These are phyloP conservation scores for Zygosaccharomyces bisporus DNA, from an alignment of 805 yeast species.

Conservation along the genomic window DNA sequence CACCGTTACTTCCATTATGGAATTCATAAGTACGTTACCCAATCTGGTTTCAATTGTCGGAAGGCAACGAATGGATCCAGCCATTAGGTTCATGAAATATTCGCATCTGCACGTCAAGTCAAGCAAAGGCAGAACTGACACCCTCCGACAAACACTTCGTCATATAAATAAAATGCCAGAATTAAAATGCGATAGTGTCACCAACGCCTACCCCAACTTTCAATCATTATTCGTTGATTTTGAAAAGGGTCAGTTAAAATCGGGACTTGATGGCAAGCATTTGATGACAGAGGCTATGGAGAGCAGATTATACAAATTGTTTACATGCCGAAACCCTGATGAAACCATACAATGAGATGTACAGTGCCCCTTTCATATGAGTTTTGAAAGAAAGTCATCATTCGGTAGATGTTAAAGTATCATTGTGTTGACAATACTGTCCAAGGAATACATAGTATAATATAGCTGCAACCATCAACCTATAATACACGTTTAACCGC, in stretches of 20 bases:
- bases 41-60: constrained; percentile 57
- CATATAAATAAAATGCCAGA: constrained; percentile 59
- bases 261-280: constrained; percentile 43
- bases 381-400: constrained; percentile 36
- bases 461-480: not conserved
- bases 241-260: constrained; percentile 36
- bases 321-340: constrained; percentile 49
- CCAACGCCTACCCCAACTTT: constrained; percentile 41
- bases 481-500: constrained; percentile 45
- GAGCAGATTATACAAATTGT: constrained; percentile 43
- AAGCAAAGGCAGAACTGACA: constrained; percentile 46
- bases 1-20: constrained; percentile 38
- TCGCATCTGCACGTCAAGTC: constrained; percentile 57
- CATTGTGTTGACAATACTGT: constrained; percentile 6
- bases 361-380: constrained; percentile 7
- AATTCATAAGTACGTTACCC: constrained; percentile 50
- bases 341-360: constrained; percentile 31
- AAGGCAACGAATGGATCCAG: constrained; percentile 50
- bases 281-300: constrained; percentile 51
- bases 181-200: constrained; percentile 45
- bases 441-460: not conserved
- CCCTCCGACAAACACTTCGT: constrained; percentile 47
- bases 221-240: constrained; percentile 31
- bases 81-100: constrained; percentile 50
- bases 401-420: not conserved